phyloP scores from a whole-genome alignment of 2,329 filamentous ascomycete species.

The Chrysosporium keratinophilum region DNA sequence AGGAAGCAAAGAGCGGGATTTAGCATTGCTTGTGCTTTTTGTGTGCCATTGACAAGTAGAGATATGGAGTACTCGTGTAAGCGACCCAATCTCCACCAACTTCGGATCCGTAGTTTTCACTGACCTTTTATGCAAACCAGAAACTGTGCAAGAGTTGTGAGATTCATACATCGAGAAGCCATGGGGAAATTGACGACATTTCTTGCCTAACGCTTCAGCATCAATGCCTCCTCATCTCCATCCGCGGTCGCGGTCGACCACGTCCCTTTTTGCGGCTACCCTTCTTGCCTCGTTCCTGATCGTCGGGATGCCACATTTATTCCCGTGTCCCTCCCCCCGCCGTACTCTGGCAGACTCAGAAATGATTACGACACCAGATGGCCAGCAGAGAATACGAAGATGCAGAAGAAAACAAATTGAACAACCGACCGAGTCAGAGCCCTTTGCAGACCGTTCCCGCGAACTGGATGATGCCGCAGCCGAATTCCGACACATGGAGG shows the following conservation, averaged over 20 bases:
- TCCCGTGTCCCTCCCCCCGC: conserved; percentile 81
- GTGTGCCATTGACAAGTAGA: too few relatives aligned
- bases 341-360: conserved; percentile 62
- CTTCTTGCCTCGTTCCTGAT: conserved; percentile 83
- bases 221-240: conserved; percentile 79
- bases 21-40: too few relatives aligned
- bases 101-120: too few relatives aligned
- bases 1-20: too few relatives aligned
- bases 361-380: conserved; percentile 34
- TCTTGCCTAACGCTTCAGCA: conserved; percentile 16
- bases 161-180: not conserved
- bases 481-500: conserved; percentile 35
- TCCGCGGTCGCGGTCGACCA: conserved; percentile 84
- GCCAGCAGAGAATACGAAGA: conserved; percentile 30
- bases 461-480: conserved; percentile 32
- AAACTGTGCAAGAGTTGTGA: not conserved
- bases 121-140: not conserved
- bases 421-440: not conserved
- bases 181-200: conserved; percentile 2
- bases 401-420: conserved; percentile 25
- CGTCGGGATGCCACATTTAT: conserved; percentile 76
- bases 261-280: conserved; percentile 89
- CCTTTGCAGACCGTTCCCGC: not conserved
- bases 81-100: too few relatives aligned
- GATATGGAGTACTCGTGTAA: too few relatives aligned